phyloP scores from a whole-genome alignment of 23 red algal genomes.

The Cyanidioschyzon merolae region DNA sequence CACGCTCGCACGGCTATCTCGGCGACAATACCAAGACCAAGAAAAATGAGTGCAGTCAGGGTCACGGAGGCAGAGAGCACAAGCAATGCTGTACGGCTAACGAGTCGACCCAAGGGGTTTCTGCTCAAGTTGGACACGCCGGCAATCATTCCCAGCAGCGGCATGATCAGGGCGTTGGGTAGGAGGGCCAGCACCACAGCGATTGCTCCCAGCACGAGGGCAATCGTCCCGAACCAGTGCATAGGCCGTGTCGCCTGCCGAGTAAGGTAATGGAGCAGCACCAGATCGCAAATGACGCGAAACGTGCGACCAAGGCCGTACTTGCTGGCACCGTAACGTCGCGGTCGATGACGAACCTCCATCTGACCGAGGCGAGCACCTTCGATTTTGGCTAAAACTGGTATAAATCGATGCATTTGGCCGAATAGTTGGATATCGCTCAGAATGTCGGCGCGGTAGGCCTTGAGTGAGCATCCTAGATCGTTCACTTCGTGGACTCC shows the following conservation, averaged over 20 bases:
- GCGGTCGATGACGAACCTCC: slow-evolving; percentile 14
- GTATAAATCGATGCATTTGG: slow-evolving; percentile 30
- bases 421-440: slow-evolving; percentile 22
- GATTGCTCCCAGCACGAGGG: neutral
- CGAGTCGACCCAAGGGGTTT: neutral
- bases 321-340: slow-evolving; percentile 25
- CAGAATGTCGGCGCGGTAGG: slow-evolving; percentile 15
- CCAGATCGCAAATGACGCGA: slow-evolving; percentile 22
- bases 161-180: neutral
- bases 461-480: slow-evolving; percentile 29
- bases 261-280: slow-evolving; percentile 25
- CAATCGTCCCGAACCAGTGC: slow-evolving; percentile 5
- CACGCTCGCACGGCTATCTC: slow-evolving; percentile 11
- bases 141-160: neutral
- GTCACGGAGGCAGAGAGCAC: neutral
- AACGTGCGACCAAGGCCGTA: slow-evolving; percentile 23
- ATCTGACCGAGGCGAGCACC: slow-evolving; percentile 15
- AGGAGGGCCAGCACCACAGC: neutral
- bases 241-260: slow-evolving; percentile 11
- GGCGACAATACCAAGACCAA: neutral
- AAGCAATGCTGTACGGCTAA: neutral
- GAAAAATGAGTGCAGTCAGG: neutral
- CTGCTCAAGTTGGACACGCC: neutral
- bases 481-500: slow-evolving; percentile 20
- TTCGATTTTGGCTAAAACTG: slow-evolving; percentile 20